phyloP scores from a whole-genome alignment of 2,329 filamentous ascomycete species.

The Ophiocordyceps camponoti-leonardi region DNA sequence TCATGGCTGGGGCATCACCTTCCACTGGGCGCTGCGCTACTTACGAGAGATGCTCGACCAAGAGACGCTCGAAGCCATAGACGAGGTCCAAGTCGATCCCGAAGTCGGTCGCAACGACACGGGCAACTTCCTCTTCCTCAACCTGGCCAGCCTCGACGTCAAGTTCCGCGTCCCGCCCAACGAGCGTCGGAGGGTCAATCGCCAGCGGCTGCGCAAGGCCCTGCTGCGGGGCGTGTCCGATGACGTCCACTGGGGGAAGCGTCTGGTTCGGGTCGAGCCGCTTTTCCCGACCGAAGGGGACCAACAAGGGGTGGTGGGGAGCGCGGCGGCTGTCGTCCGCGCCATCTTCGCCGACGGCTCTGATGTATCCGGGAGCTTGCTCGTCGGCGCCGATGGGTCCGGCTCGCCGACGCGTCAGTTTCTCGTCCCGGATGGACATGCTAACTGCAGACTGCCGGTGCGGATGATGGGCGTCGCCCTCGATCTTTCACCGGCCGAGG shows the following conservation, averaged over 20 bases:
- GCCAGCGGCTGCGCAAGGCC: conserved; percentile 15
- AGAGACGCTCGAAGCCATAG: conserved; percentile 7
- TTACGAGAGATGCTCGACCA: conserved; percentile 9
- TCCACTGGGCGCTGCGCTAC: conserved; percentile 35
- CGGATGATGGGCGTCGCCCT: conserved; percentile 19
- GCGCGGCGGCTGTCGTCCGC: conserved; percentile 7
- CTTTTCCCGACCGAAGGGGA: no score
- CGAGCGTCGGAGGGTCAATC: conserved; percentile 17
- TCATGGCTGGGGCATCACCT: conserved; percentile 41
- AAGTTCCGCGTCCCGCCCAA: conserved; percentile 21
- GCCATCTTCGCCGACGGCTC: conserved; percentile 16
- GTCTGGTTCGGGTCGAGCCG: conserved; percentile 10
- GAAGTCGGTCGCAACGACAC: conserved; percentile 21
- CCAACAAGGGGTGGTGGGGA: no score
- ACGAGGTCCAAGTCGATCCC: conserved; percentile 13
- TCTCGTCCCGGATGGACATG: conserved; percentile 13
- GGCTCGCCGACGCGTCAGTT: conserved; percentile 18
- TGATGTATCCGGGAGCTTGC: conserved; percentile 12
- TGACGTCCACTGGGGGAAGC: conserved; percentile 15
- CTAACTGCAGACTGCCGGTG: conserved; percentile 17
- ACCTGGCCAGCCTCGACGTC: conserved; percentile 17
- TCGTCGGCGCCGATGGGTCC: conserved; percentile 23
- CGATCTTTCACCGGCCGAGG: conserved; percentile 19
- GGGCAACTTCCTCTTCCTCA: conserved; percentile 22
- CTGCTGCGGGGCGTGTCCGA: conserved; percentile 11